Evolutionary conservation across 2,329 filamentous ascomycete genomes (phyloP).

Genomic region (Aureobasidium sp.): DNA sequence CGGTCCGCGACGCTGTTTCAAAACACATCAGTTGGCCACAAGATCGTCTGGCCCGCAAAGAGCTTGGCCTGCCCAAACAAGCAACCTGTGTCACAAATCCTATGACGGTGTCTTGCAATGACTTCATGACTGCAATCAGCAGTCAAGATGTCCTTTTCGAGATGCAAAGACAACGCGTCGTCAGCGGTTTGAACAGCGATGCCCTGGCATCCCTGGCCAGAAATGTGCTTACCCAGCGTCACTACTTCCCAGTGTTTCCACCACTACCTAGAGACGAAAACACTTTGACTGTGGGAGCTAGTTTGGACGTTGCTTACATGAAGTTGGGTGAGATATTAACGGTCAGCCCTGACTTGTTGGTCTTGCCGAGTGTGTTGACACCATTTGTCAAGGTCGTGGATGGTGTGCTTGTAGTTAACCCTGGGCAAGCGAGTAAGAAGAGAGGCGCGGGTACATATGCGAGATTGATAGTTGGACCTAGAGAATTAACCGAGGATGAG

Average conservation of each 20-base stretch:
- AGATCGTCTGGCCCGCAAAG: slow-evolving; percentile 60
- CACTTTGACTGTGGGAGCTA: slow-evolving; percentile 61
- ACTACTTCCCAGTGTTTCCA: slow-evolving; percentile 86
- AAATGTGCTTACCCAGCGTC: slow-evolving; percentile 80
- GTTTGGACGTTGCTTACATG: slow-evolving; percentile 75
- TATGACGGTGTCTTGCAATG: slow-evolving; percentile 82
- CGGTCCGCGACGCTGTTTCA: slow-evolving; percentile 71
- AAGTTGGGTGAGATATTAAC: slow-evolving; percentile 88
- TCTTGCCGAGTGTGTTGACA: slow-evolving; percentile 74
- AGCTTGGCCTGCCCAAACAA: slow-evolving; percentile 71
- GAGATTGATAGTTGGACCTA: slow-evolving; percentile 66
- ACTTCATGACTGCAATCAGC: slow-evolving; percentile 72
- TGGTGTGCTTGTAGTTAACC: slow-evolving; percentile 83
- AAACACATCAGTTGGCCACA: slow-evolving; percentile 85
- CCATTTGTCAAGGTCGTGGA: slow-evolving; percentile 91
- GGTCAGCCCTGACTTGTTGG: slow-evolving; percentile 74
- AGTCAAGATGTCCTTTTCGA: slow-evolving; percentile 81
- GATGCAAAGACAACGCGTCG: slow-evolving; percentile 46
- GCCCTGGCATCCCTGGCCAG: slow-evolving; percentile 64
- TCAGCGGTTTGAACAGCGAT: slow-evolving; percentile 57
- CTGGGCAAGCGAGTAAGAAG: slow-evolving; percentile 77
- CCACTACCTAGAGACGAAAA: slow-evolving; percentile 52
- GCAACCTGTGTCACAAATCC: slow-evolving; percentile 80
- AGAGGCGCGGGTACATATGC: slow-evolving; percentile 81
- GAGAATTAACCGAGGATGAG: slow-evolving; percentile 53